Conservation (phyloP, 2,329 filamentous ascomycete species). For the Coniella vitis region DNA sequence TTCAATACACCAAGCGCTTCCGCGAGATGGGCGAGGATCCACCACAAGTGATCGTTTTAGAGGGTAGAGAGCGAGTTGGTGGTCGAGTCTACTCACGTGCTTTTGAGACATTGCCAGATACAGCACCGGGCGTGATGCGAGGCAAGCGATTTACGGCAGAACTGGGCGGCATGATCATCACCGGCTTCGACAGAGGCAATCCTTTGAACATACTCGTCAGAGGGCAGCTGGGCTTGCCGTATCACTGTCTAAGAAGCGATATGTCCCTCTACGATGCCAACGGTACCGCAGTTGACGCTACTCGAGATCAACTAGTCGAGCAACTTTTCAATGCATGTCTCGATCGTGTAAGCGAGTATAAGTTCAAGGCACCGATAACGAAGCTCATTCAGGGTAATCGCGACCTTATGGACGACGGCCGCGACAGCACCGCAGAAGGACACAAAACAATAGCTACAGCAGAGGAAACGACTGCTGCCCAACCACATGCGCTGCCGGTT, state of each 20-base stretch:
- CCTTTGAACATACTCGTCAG: constrained; percentile 86
- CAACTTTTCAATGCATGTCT: constrained; percentile 92
- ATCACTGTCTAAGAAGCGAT: constrained; percentile 71
- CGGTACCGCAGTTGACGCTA: constrained; percentile 68
- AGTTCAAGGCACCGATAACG: constrained; percentile 64
- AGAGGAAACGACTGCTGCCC: constrained; percentile 61
- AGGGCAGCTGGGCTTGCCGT: constrained; percentile 80
- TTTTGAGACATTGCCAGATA: constrained; percentile 48
- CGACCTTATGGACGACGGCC: constrained; percentile 72
- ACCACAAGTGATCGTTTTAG: constrained; percentile 72
- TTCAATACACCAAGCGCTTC: constrained; percentile 68
- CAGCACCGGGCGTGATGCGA: constrained; percentile 30
- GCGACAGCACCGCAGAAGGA: constrained; percentile 66
- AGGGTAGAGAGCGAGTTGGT: constrained; percentile 81
- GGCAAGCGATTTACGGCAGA: constrained; percentile 73
- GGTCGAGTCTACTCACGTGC: constrained; percentile 85
- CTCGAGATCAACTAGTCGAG: constrained; percentile 76
- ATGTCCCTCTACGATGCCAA: constrained; percentile 87
- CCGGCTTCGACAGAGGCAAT: constrained; percentile 92
- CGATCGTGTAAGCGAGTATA: constrained; percentile 84
- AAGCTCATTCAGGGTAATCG: constrained; percentile 77
- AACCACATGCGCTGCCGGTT: constrained; percentile 48
- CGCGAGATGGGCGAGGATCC: constrained; percentile 57
- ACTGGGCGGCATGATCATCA: constrained; percentile 97
- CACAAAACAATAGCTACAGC: constrained; percentile 64